Evolutionary conservation across 768 basidiomycete species (phyloP), one percentile per base, ranked within the genome.

Genomic region (Calocera cornea): DNA sequence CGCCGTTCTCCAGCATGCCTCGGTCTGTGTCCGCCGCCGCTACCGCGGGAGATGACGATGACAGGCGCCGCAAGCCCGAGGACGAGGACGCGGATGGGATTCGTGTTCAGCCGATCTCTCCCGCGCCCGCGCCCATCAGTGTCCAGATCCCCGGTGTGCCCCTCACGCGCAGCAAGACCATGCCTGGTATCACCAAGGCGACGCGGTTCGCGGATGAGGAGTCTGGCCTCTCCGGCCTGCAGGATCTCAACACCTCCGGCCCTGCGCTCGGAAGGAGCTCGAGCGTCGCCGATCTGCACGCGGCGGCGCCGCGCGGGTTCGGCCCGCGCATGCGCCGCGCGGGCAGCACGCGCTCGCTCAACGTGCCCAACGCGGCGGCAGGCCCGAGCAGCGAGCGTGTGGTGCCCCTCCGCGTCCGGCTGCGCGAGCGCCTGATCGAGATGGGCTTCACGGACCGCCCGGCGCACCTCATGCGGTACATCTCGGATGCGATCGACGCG

Each of bases 201-300:
- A 60, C 54, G 54, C 54, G 54, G 27, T 60, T 60, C 54, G 54
- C 54, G 5, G 54, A 60, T 60, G 54, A 60, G 19, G 54, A 60
- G 22, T 60, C 27, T 10, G 27, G 14, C 54, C 2, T 60, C 31
- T 27, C 54, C 31, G 27, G 22, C 22, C 54, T 33, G 16, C 44
- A 19, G 44, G 24, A 17, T 19, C 24, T 47, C 8, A 38, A 5
- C 44, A 24, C 14, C 22, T 10, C 54, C 31, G 54, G 54, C 22
- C 2, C 54, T 60, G 54, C 14, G 2, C 27, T 29, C 14, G 54
- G 27, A 12, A 14, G 54, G 54, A 60, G 54, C 54, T 60, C 54
- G 14, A 33, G 27, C 54, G 54, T 60, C 10, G 54, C 54, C 8
- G 54, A 60, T 16, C 54, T 60, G 11, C 54, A 29, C 31, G 24